phyloP scores from a whole-genome alignment of 139 green algal genomes.

The Asterochloris erici region DNA sequence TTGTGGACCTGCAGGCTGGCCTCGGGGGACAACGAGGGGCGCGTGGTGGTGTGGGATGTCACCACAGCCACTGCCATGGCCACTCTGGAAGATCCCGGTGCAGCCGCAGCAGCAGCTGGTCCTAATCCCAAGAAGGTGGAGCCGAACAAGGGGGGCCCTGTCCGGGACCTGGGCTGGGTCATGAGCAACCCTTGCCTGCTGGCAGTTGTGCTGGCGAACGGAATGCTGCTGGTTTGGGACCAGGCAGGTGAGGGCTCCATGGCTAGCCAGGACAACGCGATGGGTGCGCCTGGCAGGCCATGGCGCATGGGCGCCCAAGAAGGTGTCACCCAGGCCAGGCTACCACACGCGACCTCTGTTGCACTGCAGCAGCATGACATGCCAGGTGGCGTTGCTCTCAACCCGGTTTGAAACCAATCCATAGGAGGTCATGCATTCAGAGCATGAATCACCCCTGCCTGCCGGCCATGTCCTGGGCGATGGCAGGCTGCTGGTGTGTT shows the following conservation, averaged over 20 bases:
- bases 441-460: too few species aligned
- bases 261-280: too few species aligned
- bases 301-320: too few species aligned
- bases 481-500: too few species aligned
- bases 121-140: not conserved
- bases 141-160: constrained; percentile 16
- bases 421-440: too few species aligned
- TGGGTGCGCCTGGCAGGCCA: too few species aligned
- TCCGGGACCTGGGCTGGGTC: constrained; percentile 62
- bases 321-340: too few species aligned
- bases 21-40: constrained; percentile 65
- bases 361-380: not conserved
- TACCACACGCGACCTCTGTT: not conserved
- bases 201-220: constrained; percentile 60
- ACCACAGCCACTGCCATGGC: constrained; percentile 31
- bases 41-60: constrained; percentile 77
- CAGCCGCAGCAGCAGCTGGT: constrained; percentile 6
- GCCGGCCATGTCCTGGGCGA: too few species aligned
- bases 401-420: too few species aligned
- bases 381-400: not conserved
- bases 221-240: constrained; percentile 77
- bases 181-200: constrained; percentile 43
- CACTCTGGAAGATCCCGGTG: constrained; percentile 47
- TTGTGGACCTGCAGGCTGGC: constrained; percentile 51
- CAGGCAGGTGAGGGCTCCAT: constrained; percentile 18